Evolutionary conservation across 2,329 filamentous ascomycete species (phyloP).

Genomic region (Diplocarpon mali): DNA sequence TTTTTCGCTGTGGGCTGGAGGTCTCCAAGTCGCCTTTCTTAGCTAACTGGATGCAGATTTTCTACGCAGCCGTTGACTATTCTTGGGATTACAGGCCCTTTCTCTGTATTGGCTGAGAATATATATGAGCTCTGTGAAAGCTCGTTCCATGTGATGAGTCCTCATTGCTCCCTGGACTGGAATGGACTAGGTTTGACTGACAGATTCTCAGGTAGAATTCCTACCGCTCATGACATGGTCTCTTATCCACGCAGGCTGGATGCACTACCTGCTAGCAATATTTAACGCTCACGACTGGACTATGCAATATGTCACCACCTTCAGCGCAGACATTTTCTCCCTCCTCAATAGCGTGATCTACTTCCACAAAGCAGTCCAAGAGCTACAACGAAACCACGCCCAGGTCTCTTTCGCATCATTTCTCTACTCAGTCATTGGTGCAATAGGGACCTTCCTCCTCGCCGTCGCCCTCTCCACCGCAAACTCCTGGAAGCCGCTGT

Average conservation of each 20-base stretch:
- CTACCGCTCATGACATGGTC: constrained; percentile 60
- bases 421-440: constrained; percentile 53
- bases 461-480: constrained; percentile 52
- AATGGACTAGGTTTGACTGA: not conserved
- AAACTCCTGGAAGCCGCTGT: constrained; percentile 48
- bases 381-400: constrained; percentile 47
- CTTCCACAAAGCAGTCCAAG: constrained; percentile 56
- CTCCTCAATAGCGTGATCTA: constrained; percentile 58
- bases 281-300: constrained; percentile 61
- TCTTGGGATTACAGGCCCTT: constrained; percentile 53
- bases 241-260: constrained; percentile 53
- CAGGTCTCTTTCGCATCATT: constrained; percentile 49
- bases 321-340: constrained; percentile 56
- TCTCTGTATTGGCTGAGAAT: constrained; percentile 55
- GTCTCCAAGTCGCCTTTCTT: not conserved
- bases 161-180: not conserved
- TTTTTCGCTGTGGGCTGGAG: constrained; percentile 41
- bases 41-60: constrained; percentile 25
- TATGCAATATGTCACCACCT: constrained; percentile 58
- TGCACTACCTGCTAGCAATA: constrained; percentile 51
- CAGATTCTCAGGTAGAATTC: constrained; percentile 40
- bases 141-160: constrained; percentile 39
- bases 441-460: constrained; percentile 50
- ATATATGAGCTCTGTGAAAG: constrained; percentile 47
- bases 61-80: constrained; percentile 55